Conservation (phyloP, 345 rosid species). For the Lepidium sativum region DNA sequence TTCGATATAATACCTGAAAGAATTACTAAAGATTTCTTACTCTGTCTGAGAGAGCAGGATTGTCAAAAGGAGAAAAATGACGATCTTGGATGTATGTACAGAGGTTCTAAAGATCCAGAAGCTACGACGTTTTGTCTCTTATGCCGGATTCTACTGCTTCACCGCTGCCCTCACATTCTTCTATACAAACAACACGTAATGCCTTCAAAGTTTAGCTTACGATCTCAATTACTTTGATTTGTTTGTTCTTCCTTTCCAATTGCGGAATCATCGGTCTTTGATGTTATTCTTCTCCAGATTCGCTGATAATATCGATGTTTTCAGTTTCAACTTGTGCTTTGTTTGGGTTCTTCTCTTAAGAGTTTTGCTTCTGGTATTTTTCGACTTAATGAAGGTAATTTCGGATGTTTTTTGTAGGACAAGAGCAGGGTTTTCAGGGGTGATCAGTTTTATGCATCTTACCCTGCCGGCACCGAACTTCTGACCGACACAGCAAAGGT, state of each 20-base stretch:
- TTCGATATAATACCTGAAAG: constrained; percentile 18
- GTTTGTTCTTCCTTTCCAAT: neutral
- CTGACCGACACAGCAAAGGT: constrained; percentile 75
- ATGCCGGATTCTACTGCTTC: constrained; percentile 65
- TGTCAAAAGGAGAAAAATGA: constrained; percentile 12
- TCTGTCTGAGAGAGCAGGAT: neutral
- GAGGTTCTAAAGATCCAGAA: constrained; percentile 78
- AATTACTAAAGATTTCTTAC: neutral
- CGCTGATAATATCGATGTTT: neutral
- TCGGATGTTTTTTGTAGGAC: constrained; percentile 41
- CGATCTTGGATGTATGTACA: constrained; percentile 30
- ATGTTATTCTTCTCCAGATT: neutral
- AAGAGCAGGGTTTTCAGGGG: constrained; percentile 80
- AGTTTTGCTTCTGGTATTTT: neutral
- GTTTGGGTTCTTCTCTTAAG: neutral
- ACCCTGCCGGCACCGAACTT: constrained; percentile 93
- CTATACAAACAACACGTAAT: constrained; percentile 84
- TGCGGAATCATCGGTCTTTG: neutral
- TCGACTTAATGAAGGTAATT: neutral
- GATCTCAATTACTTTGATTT: neutral
- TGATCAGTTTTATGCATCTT: constrained; percentile 85
- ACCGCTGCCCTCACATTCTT: constrained; percentile 48
- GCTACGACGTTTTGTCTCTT: constrained; percentile 63
- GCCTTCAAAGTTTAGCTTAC: neutral
- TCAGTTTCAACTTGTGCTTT: neutral